Conservation (phyloP, 768 basidiomycete genomes). For the Rhodosporidiobolus sp. region DNA sequence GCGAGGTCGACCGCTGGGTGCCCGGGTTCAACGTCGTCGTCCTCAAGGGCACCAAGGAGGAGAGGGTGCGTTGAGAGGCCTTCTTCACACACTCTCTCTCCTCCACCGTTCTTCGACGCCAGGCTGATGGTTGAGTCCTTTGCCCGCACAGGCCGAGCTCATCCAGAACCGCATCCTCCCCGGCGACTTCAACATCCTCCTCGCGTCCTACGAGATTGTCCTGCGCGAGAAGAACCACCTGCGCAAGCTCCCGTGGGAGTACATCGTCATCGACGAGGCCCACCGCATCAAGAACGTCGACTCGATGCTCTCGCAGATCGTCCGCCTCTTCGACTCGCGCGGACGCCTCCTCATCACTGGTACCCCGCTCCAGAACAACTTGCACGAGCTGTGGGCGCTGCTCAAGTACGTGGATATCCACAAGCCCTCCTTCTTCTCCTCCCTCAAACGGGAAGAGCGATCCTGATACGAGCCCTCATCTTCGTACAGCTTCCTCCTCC, state of each 20-base stretch:
- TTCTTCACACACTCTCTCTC: too few relatives aligned
- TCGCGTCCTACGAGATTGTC: constrained; percentile 96
- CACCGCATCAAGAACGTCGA: constrained; percentile 99
- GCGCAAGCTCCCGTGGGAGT: constrained; percentile 94
- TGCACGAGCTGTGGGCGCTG: constrained; percentile 79
- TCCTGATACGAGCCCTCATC: neutral
- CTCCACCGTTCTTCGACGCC: too few relatives aligned
- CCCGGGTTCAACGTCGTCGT: constrained; percentile 78
- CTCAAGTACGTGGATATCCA: constrained; percentile 36
- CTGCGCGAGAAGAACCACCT: constrained; percentile 88
- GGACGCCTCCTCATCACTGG: constrained; percentile 92
- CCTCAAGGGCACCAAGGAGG: constrained; percentile 83
- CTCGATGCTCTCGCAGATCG: constrained; percentile 90
- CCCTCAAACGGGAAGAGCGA: neutral
- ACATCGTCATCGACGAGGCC: constrained; percentile 97
- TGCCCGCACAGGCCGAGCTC: constrained; percentile 62
- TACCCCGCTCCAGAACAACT: constrained; percentile 86
- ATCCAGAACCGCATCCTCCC: constrained; percentile 74
- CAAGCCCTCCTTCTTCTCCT: neutral
- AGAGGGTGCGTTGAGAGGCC: constrained; percentile 56
- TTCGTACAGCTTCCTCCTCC: constrained; percentile 84
- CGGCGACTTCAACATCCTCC: constrained; percentile 86
- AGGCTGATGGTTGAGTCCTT: too few relatives aligned
- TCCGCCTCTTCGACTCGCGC: constrained; percentile 80
- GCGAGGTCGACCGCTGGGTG: constrained; percentile 89